Percentiles rank a stretch among this genome's conserved stretches.
Evolutionary conservation across 139 green algal genomes (phyloP).

Genomic region (Chlorella sp.): DNA sequence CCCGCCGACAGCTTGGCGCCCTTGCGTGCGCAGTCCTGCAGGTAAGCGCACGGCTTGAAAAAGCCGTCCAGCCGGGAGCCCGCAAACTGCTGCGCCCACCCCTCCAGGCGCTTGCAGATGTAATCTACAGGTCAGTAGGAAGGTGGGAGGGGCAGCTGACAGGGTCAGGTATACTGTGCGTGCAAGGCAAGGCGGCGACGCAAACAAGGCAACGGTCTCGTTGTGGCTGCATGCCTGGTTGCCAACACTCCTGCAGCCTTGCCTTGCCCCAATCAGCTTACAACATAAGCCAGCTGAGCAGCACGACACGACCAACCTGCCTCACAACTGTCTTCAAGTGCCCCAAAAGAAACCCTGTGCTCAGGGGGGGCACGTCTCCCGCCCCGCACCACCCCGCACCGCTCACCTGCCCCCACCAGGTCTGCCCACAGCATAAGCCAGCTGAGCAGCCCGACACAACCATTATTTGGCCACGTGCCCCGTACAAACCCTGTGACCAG

Average conservation of each 20-base stretch:
- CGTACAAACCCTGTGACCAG: background rate
- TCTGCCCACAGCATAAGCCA: background rate
- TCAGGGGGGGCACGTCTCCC: no score
- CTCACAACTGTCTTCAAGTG: background rate
- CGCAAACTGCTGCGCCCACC: constrained; percentile 50
- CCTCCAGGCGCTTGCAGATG: constrained; percentile 40
- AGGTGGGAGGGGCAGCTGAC: background rate
- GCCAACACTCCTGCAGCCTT: background rate
- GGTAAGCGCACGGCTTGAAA: constrained; percentile 90
- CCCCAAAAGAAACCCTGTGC: background rate
- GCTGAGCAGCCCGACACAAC: background rate
- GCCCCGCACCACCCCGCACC: background rate
- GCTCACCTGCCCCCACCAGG: no score
- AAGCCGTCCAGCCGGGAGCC: constrained; percentile 70
- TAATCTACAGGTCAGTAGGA: constrained; percentile 15
- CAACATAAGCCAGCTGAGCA: background rate
- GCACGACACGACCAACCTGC: background rate
- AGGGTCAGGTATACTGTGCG: background rate
- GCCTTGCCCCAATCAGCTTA: no score
- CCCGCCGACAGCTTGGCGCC: constrained; percentile 32
- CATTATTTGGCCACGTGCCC: background rate
- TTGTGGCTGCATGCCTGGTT: background rate
- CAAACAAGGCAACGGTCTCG: no score
- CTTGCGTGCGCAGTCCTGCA: constrained; percentile 43
- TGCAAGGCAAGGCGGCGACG: no score